Conservation (phyloP, 192 early-diverging fungal species). For the Coemansia sp. region DNA sequence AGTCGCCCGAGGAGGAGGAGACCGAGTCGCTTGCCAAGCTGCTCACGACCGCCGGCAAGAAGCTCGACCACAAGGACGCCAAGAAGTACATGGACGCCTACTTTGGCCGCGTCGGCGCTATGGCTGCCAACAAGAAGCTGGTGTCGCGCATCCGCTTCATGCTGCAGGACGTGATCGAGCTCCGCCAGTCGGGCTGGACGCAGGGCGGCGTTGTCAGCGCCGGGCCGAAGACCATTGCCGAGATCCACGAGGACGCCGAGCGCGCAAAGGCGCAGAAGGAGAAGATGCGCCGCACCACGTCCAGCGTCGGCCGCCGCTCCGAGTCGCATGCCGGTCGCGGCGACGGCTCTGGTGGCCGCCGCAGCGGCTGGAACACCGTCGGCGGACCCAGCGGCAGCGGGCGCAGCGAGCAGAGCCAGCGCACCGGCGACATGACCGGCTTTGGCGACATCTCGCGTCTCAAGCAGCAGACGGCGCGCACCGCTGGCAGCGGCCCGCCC, state of each 20-base stretch:
- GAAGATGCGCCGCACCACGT: conserved; percentile 63
- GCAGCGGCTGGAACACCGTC: conserved; percentile 50
- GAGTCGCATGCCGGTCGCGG: conserved; percentile 60
- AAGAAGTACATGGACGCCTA: conserved; percentile 73
- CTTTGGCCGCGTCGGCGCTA: conserved; percentile 77
- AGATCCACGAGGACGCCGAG: conserved; percentile 79
- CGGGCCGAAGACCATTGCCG: conserved; percentile 88
- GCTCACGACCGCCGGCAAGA: conserved; percentile 81
- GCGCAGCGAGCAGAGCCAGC: conserved; percentile 51
- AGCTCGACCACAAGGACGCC: conserved; percentile 63
- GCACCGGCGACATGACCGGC: conserved; percentile 66
- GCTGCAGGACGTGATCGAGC: conserved; percentile 84
- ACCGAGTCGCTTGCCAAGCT: conserved; percentile 91
- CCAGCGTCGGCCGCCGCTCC: conserved; percentile 58
- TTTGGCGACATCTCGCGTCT: conserved; percentile 71
- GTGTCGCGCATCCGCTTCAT: conserved; percentile 90
- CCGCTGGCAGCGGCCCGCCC: conserved; percentile 28
- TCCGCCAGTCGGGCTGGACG: conserved; percentile 76
- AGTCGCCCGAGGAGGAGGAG: conserved; percentile 90
- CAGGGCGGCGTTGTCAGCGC: conserved; percentile 53
- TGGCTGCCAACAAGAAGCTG: conserved; percentile 67
- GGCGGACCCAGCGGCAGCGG: conserved; percentile 76
- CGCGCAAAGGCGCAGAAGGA: conserved; percentile 71
- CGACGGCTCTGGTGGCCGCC: conserved; percentile 60
- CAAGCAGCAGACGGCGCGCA: conserved; percentile 35